Evolutionary conservation across 371 early-diverging fungal species (phyloP).

Genomic region (Lichtheimia hyalospora): DNA sequence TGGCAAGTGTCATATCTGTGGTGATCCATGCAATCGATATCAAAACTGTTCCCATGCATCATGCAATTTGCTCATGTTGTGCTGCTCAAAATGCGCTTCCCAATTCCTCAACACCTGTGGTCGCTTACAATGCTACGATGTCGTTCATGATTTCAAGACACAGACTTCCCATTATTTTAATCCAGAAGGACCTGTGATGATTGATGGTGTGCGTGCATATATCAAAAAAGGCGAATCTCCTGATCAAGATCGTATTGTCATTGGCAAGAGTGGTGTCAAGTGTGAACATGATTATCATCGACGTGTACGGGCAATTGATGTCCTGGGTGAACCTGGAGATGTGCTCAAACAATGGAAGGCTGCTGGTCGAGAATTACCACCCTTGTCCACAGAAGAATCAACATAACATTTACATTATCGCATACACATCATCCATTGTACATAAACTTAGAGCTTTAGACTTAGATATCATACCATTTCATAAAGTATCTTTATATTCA

Average conservation of each 20-base stretch:
- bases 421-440: too few species aligned
- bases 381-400: background rate
- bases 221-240: slow-evolving; percentile 30
- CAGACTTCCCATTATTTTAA: slow-evolving; percentile 22
- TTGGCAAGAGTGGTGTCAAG: slow-evolving; percentile 38
- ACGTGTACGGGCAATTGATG: slow-evolving; percentile 37
- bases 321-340: slow-evolving; percentile 51
- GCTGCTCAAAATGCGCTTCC: slow-evolving; percentile 63
- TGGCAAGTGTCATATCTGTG: slow-evolving; percentile 72
- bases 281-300: slow-evolving; percentile 43
- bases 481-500: too few species aligned
- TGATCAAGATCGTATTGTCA: slow-evolving; percentile 28
- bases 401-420: too few species aligned
- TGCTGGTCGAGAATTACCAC: slow-evolving; percentile 40
- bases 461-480: too few species aligned
- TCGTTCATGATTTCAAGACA: slow-evolving; percentile 37
- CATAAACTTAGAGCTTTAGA: too few species aligned
- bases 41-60: slow-evolving; percentile 75
- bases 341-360: slow-evolving; percentile 43
- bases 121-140: slow-evolving; percentile 58
- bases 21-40: slow-evolving; percentile 61
- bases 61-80: slow-evolving; percentile 76
- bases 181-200: slow-evolving; percentile 33
- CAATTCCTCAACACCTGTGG: slow-evolving; percentile 67
- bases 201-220: slow-evolving; percentile 41